phyloP scores from a whole-genome alignment of 768 basidiomycete genomes.

The Suillus luteus region DNA sequence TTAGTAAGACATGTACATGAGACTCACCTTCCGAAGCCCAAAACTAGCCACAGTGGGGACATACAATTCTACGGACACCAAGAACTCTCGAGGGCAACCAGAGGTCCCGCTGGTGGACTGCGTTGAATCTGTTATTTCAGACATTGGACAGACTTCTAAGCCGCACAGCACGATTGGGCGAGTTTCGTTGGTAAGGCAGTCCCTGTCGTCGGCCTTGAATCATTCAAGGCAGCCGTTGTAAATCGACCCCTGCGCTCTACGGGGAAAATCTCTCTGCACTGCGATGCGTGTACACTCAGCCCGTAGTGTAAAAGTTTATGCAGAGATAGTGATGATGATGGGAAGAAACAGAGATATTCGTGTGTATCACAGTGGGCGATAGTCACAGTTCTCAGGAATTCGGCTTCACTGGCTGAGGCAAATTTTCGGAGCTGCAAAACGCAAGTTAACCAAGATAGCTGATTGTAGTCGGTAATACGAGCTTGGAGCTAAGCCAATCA shows the following conservation, averaged over 20 bases:
- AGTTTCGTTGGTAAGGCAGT: not conserved
- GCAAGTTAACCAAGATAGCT: not conserved
- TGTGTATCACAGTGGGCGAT: conserved; percentile 1
- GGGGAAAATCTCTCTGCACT: not conserved
- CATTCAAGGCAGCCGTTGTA: not conserved
- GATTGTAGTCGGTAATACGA: not conserved
- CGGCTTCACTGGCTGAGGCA: not conserved
- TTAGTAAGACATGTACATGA: conserved; percentile 6
- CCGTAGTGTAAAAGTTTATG: not conserved
- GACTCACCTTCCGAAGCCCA: conserved; percentile 59
- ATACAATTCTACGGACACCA: conserved; percentile 63
- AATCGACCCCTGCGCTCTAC: not conserved
- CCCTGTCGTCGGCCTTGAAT: not conserved
- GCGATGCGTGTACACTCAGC: not conserved
- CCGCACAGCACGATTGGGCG: conserved; percentile 5
- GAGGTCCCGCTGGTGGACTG: conserved; percentile 3
- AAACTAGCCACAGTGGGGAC: conserved; percentile 53
- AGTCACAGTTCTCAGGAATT: conserved; percentile 5
- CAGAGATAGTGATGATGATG: not conserved
- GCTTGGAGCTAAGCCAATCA: not conserved
- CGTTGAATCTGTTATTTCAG: conserved; percentile 7
- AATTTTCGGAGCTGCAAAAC: not conserved
- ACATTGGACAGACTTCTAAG: conserved; percentile 9
- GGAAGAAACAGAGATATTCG: conserved; percentile 7
- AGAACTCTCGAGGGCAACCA: conserved; percentile 48